Evolutionary conservation across 1,284 basidiomycete species (phyloP), one percentile per base, ranked within the genome.

Genomic region (Pascua sp.): DNA sequence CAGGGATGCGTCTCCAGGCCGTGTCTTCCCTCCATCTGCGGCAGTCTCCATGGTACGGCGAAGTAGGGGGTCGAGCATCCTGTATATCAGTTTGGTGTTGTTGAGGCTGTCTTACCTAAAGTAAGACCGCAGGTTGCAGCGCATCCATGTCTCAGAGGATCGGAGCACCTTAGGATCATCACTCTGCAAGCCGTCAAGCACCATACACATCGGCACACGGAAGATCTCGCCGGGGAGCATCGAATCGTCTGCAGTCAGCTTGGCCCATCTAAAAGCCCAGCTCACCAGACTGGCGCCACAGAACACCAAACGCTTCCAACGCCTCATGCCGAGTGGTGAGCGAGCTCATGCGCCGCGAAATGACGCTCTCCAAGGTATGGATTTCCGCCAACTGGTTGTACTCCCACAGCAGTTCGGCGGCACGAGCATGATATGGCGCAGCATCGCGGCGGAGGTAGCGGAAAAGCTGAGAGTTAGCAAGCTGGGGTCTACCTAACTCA

Each of bases 91-190:
- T 12, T 40, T 2, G 9, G 4, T 11, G 12, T 5, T n/a, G 24
- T 12, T 1, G 10, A 15, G 7, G 38, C 37, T 12, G 5, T 54
- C 80, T 51, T 73, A 92, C 91, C 91, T 84, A 57, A 90, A 80
- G 73, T 93, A 94, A 1, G 91, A 93, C 69, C 87, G 88, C n/a
- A 95, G 80, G 69, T 87, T 92, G 68, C 89, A 91, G 37, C 92
- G 84, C 88, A 97, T 91, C 93, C 93, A 97, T 0, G 91, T 92
- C 73, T 96, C 93, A 8, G 89, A 89, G 41, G 89, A 81, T 9
- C 91, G 83, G 37, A 87, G 85, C 15, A 88, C 75, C 55, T 80
- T 79, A 1, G 90, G 87, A 67, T 91, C 86, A 16, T 86, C 85
- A 51, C 81, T 86, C 67, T 86, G 87, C 42, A 98, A 77, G 0